Base-by-base conservation (phyloP, 2,329 filamentous ascomycete genomes). In the Nectriaceae sp. region DNA sequence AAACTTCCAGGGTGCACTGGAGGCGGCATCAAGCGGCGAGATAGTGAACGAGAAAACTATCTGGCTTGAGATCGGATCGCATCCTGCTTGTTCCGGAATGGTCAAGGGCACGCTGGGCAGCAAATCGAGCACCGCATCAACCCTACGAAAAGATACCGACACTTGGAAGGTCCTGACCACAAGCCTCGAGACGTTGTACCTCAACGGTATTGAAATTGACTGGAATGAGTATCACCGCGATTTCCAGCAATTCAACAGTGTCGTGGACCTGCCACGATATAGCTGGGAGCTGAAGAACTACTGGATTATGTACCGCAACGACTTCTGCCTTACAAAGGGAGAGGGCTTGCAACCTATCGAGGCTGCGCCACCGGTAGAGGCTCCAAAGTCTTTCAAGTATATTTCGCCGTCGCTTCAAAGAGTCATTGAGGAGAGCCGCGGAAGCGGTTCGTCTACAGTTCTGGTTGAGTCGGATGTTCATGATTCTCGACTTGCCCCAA, bases 201-300 rank as follows among this genome's bases (percentile, higher is more conserved):
- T 71, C 4, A 77, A 76, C 10, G 87, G 87, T 33, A 70, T 88
- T 6, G 72, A 77, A 36, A 73, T 92, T 49, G 76, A 87, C 63
- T 87, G 49, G 75, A 89, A 84, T 50, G 87, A 90, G 67, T 88
- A 81, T 61, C 83, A 88, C 55, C 71, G 78, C 45, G 71, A 75
- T 50, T 78, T 78, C 53, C 59, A 62, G 18, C 46, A 57, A 0
- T 68, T 65, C 11, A 65, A 72, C 3, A 67, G 68, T 3, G 73
- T 90, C 10, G 68, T 89, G 5, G 73, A 80, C 5, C 71, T 91
- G 1, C 88, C 88, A 0, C 78, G 79, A 2, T 92, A 91, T 64
- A 77, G 77, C 0, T 92, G 87, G 70, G 84, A 91, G 59, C 74
- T 83, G 59, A 89, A 89, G 74, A 86, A 82, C 55, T 90, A 90